Evolutionary conservation across 1,284 basidiomycete genomes (phyloP).

Genomic region (Pascua guehoae): DNA sequence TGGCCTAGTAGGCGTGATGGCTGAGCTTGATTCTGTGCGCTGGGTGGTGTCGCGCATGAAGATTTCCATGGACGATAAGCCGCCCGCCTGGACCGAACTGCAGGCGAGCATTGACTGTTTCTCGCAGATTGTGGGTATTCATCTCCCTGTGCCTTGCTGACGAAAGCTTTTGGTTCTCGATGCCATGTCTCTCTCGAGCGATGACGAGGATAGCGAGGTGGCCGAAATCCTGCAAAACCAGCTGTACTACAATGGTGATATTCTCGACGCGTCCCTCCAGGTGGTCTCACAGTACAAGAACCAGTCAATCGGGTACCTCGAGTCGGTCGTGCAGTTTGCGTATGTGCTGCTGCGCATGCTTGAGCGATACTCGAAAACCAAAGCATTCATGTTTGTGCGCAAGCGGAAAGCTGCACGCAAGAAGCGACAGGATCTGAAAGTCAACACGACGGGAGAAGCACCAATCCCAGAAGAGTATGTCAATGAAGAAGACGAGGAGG

Average conservation of each 20-base stretch:
- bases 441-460: conserved; percentile 27
- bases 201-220: conserved; percentile 65
- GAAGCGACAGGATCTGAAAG: conserved; percentile 55
- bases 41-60: conserved; percentile 88
- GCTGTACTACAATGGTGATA: conserved; percentile 87
- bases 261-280: conserved; percentile 77
- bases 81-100: conserved; percentile 85
- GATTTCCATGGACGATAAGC: conserved; percentile 83
- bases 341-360: conserved; percentile 79
- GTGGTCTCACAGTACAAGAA: conserved; percentile 71
- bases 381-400: conserved; percentile 70
- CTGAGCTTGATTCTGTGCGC: conserved; percentile 75
- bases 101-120: conserved; percentile 91
- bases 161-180: conserved; percentile 72
- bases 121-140: conserved; percentile 63
- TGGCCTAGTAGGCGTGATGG: conserved; percentile 74
- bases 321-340: conserved; percentile 74
- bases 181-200: conserved; percentile 53
- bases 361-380: conserved; percentile 75
- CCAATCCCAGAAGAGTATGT: conserved; percentile 38
- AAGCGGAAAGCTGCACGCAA: conserved; percentile 60
- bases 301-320: conserved; percentile 62
- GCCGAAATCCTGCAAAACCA: conserved; percentile 78
- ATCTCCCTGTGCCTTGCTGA: neutral
- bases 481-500: conserved; percentile 54